Percentiles rank a stretch among this genome's conserved stretches.
phyloP scores from a whole-genome alignment of 345 rosid genomes.

The Passiflora organensis region DNA sequence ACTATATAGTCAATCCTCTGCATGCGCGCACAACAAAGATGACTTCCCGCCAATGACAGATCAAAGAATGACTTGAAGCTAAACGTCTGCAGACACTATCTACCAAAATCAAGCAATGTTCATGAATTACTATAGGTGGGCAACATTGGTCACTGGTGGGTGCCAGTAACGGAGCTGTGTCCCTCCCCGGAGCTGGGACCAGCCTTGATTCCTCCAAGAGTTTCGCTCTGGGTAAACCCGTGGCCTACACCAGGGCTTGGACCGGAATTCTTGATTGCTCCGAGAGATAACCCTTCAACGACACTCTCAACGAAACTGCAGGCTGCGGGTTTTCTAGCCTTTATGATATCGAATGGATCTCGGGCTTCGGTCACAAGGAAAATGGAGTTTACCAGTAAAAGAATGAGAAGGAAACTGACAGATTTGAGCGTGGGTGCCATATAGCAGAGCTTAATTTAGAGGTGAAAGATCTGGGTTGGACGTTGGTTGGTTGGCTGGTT shows the following conservation, averaged over 20 bases:
- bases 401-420: slow-evolving; percentile 17
- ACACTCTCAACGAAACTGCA: slow-evolving; percentile 18
- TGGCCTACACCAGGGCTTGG: slow-evolving; percentile 51
- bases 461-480: too few relatives aligned
- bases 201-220: slow-evolving; percentile 28
- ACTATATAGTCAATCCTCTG: too few relatives aligned
- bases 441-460: neutral
- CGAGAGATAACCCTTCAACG: slow-evolving; percentile 33
- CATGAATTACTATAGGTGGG: neutral
- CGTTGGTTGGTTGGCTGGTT: too few relatives aligned
- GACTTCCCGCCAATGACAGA: too few relatives aligned
- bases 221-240: slow-evolving; percentile 13
- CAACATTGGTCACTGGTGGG: neutral
- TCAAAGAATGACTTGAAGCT: neutral
- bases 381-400: slow-evolving; percentile 18
- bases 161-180: slow-evolving; percentile 12
- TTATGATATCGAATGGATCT: slow-evolving; percentile 25
- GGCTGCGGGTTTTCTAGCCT: slow-evolving; percentile 8
- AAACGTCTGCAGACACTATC: neutral
- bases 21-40: too few relatives aligned
- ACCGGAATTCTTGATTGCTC: slow-evolving; percentile 28
- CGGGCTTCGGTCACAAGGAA: slow-evolving; percentile 32
- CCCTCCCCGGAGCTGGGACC: slow-evolving; percentile 43
- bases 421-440: slow-evolving; percentile 27
- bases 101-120: neutral